Conservation (phyloP, 169 alveolate genomes). For the Cryptosporidium andersoni region DNA sequence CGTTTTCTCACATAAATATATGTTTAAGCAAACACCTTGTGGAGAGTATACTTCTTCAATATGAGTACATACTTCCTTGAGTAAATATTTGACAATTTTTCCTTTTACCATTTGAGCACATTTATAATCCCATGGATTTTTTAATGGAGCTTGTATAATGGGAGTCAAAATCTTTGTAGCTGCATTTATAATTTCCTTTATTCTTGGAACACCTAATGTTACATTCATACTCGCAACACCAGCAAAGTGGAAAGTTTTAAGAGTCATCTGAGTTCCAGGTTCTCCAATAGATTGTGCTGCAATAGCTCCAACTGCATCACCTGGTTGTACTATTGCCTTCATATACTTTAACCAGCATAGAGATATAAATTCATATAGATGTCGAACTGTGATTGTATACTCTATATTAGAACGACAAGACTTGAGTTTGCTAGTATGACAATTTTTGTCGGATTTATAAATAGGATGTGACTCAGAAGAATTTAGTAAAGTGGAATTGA, state of each 20-base stretch:
- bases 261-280: slow-evolving; percentile 99
- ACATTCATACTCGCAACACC: slow-evolving; percentile 98
- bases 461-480: neutral
- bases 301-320: slow-evolving; percentile 99
- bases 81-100: slow-evolving; percentile 80
- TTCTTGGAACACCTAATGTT: slow-evolving; percentile 98
- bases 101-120: slow-evolving; percentile 86
- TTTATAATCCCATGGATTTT: slow-evolving; percentile 76
- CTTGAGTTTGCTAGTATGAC: neutral
- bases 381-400: slow-evolving; percentile 79
- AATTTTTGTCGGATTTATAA: neutral
- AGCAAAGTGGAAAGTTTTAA: slow-evolving; percentile 99
- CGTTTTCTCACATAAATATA: slow-evolving; percentile 86
- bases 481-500: neutral
- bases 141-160: slow-evolving; percentile 87
- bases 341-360: slow-evolving; percentile 90
- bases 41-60: slow-evolving; percentile 92
- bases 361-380: slow-evolving; percentile 84
- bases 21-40: slow-evolving; percentile 86
- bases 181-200: slow-evolving; percentile 97
- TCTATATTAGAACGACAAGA: slow-evolving; percentile 40
- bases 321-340: slow-evolving; percentile 93
- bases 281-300: slow-evolving; percentile 99
- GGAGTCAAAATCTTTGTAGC: slow-evolving; percentile 95
- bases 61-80: slow-evolving; percentile 81